These are phyloP conservation scores for Sanghuangporus weigelae DNA, from an alignment of 1,284 basidiomycete genomes.

Conservation along the genomic window DNA sequence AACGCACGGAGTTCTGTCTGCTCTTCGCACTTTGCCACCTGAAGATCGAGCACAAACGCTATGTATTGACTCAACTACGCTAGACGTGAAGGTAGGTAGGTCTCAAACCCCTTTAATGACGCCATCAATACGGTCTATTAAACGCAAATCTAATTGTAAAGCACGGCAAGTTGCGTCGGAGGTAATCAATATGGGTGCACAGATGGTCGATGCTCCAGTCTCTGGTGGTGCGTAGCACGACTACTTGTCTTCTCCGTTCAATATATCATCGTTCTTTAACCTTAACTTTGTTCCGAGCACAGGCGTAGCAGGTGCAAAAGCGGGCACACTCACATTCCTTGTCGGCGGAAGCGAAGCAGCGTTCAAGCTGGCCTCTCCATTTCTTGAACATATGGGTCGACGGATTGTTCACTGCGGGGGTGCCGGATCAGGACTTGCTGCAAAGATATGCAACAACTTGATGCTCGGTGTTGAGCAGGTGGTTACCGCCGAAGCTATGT, in stretches of 20 bases:
- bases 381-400: conserved; percentile 73
- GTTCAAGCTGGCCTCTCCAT: conserved; percentile 57
- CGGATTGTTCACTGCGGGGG: conserved; percentile 81
- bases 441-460: conserved; percentile 88
- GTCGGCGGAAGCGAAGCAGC: conserved; percentile 69
- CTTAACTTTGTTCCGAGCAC: background rate
- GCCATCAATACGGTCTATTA: background rate
- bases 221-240: conserved; percentile 62
- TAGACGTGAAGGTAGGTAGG: conserved; percentile 59
- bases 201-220: conserved; percentile 88
- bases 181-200: conserved; percentile 54
- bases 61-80: conserved; percentile 84
- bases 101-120: background rate
- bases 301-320: conserved; percentile 83
- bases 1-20: conserved; percentile 53
- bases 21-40: conserved; percentile 40
- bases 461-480: conserved; percentile 76
- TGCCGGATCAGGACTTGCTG: conserved; percentile 80
- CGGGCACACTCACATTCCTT: conserved; percentile 84
- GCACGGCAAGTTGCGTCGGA: conserved; percentile 58
- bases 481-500: conserved; percentile 79
- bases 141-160: background rate
- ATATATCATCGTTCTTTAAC: background rate
- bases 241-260: background rate
- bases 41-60: conserved; percentile 46